Evolutionary conservation across 192 early-diverging fungal genomes (phyloP).

Genomic region (Paraglomus brasilianum): DNA sequence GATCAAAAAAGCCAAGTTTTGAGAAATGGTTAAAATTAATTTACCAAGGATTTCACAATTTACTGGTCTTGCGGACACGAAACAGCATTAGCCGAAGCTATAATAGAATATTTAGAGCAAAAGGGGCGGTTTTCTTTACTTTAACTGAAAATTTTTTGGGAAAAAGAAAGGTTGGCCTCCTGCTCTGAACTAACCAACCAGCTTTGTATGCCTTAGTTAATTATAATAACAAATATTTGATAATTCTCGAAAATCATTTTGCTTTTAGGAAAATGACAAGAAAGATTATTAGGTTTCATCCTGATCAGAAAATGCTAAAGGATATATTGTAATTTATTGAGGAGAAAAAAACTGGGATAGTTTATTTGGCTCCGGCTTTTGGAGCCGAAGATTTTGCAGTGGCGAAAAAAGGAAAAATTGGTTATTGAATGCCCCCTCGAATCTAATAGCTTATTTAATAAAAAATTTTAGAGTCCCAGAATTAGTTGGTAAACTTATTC

Average conservation of each 20-base stretch:
- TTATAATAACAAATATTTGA: not conserved
- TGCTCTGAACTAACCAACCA: not conserved
- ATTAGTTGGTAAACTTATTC: not conserved
- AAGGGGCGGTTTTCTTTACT: not conserved
- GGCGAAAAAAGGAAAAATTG: not conserved
- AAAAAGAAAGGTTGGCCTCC: not conserved
- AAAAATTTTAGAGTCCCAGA: not conserved
- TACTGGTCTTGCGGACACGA: constrained; percentile 3
- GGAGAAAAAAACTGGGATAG: not conserved
- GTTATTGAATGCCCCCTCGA: not conserved
- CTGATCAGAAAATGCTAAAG: not conserved
- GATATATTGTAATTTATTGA: constrained; percentile 2
- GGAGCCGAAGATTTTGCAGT: constrained; percentile 3
- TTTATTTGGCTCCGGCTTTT: not conserved
- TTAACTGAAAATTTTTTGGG: not conserved
- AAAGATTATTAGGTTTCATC: constrained; percentile 5
- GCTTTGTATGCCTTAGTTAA: not conserved
- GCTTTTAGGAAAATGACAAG: not conserved
- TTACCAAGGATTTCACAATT: constrained; percentile 4
- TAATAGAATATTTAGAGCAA: not conserved
- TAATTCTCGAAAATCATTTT: not conserved
- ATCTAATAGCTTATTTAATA: not conserved
- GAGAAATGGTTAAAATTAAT: not conserved
- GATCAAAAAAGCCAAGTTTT: no score
- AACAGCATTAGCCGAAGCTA: not conserved